Evolutionary conservation across 2,329 filamentous ascomycete species (phyloP), one percentile per base, ranked within the genome.

Genomic region (Penicillium sp.): DNA sequence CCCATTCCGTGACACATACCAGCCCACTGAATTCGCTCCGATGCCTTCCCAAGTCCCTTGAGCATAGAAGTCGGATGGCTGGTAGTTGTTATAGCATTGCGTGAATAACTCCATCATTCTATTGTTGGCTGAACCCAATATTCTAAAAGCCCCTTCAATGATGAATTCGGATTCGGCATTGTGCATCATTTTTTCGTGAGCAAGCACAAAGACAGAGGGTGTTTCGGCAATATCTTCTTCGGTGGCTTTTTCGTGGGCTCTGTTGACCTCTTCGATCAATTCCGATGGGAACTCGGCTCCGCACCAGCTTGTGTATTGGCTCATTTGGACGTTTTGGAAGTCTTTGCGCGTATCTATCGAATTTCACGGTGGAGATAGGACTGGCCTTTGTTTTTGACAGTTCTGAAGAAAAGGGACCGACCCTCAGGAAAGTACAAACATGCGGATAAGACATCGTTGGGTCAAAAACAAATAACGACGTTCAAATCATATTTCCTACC

Each of bases 81-180:
- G 21, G 10, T 45, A 50, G 9, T 45, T 2, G 5, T 5, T 11
- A 37, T 59, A 54, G 7, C 42, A n/a, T 10, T 28, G 16, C 26
- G 3, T 21, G 34, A 61, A 61, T 14, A 42, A 11, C 6, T 51
- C 50, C 49, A 61, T 44, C 5, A 47, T 40, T 10, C 44, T 50
- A 2, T 26, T 13, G 26, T 57, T 61, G 18, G 59, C 56, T 21
- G 29, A 43, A 5, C 44, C 34, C 9, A 61, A 23, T 2, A 47
- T 45, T 5, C 37, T 34, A 34, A 48, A 57, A 3, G 52, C 52
- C 2, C 48, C 50, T 36, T 54, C 54, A 13, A 59, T 51, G 3
- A 49, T 48, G 29, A 49, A 36, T 26, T 46, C 48, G 5, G 43
- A 33, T 14, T 48, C 48, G 3, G 11, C 9, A 3, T 24, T n/a